phyloP scores from a whole-genome alignment of 495 filamentous ascomycete genomes.

The Saxophila tyrrhenica region DNA sequence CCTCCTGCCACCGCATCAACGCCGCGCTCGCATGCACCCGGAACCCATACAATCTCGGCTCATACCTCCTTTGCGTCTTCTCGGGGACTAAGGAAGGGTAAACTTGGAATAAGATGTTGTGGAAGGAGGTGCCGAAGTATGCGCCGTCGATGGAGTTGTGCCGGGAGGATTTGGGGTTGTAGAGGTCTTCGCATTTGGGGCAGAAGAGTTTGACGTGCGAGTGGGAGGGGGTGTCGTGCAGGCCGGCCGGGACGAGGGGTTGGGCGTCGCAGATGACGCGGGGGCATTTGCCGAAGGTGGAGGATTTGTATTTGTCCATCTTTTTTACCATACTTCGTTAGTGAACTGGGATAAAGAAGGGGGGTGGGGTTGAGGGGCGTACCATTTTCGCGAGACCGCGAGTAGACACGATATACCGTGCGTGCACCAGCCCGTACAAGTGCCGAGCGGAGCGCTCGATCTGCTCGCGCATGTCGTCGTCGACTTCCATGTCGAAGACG shows the following conservation, averaged over 20 bases:
- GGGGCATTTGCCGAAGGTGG: constrained; percentile 95
- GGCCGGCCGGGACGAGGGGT: constrained; percentile 84
- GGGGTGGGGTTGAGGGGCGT: constrained; percentile 29
- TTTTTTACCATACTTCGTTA: constrained; percentile 27
- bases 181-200: constrained; percentile 91
- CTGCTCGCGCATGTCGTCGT: constrained; percentile 93
- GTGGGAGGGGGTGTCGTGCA: constrained; percentile 70
- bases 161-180: constrained; percentile 96
- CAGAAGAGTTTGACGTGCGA: constrained; percentile 95
- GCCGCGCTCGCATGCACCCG: constrained; percentile 85
- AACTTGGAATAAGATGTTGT: constrained; percentile 98
- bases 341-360: neutral
- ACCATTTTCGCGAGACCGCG: constrained; percentile 95
- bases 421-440: constrained; percentile 92
- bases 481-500: constrained; percentile 96
- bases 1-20: constrained; percentile 81
- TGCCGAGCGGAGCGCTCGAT: constrained; percentile 97
- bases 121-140: constrained; percentile 95
- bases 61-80: constrained; percentile 76
- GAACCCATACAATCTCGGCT: constrained; percentile 87
- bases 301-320: constrained; percentile 98
- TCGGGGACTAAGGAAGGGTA: constrained; percentile 79
- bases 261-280: constrained; percentile 88
- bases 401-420: constrained; percentile 94
- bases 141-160: constrained; percentile 92